Base-by-base conservation (phyloP, 352 stramenopile genomes). In the Globisporangium okanoganense region DNA sequence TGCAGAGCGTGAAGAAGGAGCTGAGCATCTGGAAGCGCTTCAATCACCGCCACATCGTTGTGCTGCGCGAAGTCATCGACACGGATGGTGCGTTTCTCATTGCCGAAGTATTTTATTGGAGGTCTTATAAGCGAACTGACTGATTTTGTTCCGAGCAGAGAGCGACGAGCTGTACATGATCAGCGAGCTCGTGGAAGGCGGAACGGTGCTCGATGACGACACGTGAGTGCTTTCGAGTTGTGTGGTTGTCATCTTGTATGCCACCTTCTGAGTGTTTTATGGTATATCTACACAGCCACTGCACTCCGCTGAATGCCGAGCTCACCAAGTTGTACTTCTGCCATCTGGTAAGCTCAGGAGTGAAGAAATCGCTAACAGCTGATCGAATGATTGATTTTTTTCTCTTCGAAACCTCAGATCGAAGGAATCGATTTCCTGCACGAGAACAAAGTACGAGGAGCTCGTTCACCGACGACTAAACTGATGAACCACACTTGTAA, bases 21-120 rank as follows among this genome's bases (percentile, higher is more conserved):
- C 95, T 99, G 65, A 89, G 79, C n/a, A 94, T 98, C 13, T 99
- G 98, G 96, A 98, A 98, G 71, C 94, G 94, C 43, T 86, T 99
- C 55, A 88, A 90, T 45, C 96, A 99, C 78, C 90, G 94, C 0
- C 97, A 99, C 69, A 82, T 98, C 12, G 93, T 99, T 3, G 61
- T 86, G 22, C 69, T 99, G 14, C 84, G 88, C 25, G 95, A 99
- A 78, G 94, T 99, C n/a, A 98, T 99, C 62, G 95, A 99, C 67
- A 93, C 75, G 12, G 80, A 91, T 36, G 76, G 85, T 91, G 43
- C n/a, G 75, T 43, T 45, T 27, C 13, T 9, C 13, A 7, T 44
- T n/a, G 38, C 1, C 14, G 2, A n/a, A n/a, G 20, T 20, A 33
- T 16, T 44, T 44, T 44, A 9, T 20, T 16, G 14, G 13, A n/a